Evolutionary conservation across 202 grass and related monocot genomes (phyloP).

Genomic region (Zoysia matrella): DNA sequence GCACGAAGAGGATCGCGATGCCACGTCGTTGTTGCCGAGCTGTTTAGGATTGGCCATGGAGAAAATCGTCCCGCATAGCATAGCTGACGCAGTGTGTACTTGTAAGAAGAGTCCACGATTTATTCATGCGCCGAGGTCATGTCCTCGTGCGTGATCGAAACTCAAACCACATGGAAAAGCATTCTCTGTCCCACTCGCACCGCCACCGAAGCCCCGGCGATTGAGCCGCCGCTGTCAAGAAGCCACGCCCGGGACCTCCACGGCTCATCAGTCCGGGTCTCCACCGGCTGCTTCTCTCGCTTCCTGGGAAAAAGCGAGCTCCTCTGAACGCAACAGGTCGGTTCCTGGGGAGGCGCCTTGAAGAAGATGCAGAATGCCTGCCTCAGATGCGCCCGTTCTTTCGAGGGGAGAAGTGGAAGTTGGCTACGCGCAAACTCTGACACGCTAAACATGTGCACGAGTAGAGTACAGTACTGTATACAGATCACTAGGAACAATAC

Average conservation of each 20-base stretch:
- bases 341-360: conserved; percentile 24
- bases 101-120: no score
- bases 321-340: neutral
- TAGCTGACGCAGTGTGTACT: no score
- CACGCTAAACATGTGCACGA: neutral
- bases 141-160: neutral
- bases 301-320: neutral
- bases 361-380: neutral
- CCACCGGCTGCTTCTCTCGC: neutral
- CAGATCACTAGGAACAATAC: no score
- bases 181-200: neutral
- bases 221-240: neutral
- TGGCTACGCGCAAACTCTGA: neutral
- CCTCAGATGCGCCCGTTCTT: neutral
- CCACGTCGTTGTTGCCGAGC: neutral
- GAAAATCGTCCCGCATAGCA: neutral
- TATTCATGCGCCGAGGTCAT: no score
- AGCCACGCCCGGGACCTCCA: neutral
- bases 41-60: neutral
- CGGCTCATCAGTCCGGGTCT: neutral
- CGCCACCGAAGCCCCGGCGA: neutral
- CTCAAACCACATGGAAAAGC: no score
- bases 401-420: neutral
- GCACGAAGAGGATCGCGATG: neutral
- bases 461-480: no score